Evolutionary conservation across 2,329 filamentous ascomycete species (phyloP).

Genomic region (Cercospora berteroae): DNA sequence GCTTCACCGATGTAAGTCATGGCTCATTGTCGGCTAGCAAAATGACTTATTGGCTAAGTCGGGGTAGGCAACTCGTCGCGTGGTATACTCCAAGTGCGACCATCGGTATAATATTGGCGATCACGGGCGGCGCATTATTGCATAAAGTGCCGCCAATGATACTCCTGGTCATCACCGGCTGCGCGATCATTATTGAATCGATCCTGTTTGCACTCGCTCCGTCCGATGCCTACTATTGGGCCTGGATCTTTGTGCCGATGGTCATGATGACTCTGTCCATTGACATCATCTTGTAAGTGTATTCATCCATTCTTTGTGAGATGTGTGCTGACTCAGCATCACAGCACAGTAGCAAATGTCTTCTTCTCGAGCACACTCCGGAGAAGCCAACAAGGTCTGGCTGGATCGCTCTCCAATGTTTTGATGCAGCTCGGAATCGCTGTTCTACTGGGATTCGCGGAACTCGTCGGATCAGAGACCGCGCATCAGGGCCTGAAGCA

Average conservation of each 20-base stretch:
- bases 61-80: slow-evolving; percentile 54
- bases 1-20: slow-evolving; percentile 50
- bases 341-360: slow-evolving; percentile 65
- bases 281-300: slow-evolving; percentile 61
- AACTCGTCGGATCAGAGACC: slow-evolving; percentile 57
- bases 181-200: slow-evolving; percentile 58
- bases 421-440: slow-evolving; percentile 70
- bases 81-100: slow-evolving; percentile 68
- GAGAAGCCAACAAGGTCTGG: slow-evolving; percentile 64
- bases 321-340: background rate
- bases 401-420: slow-evolving; percentile 69
- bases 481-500: slow-evolving; percentile 43
- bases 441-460: slow-evolving; percentile 67
- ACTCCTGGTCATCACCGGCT: slow-evolving; percentile 60
- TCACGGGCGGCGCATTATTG: slow-evolving; percentile 63
- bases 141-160: slow-evolving; percentile 63
- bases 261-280: slow-evolving; percentile 68
- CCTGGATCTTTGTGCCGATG: slow-evolving; percentile 70
- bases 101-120: slow-evolving; percentile 65
- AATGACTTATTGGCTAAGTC: background rate
- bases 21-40: background rate
- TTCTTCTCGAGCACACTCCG: slow-evolving; percentile 71
- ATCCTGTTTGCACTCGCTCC: slow-evolving; percentile 66
- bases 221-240: slow-evolving; percentile 61
- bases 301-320: background rate